Percentiles rank a stretch among this genome's conserved stretches.
Evolutionary conservation across 257 asterid genomes (phyloP).

Genomic region (Solanum etuberosum): DNA sequence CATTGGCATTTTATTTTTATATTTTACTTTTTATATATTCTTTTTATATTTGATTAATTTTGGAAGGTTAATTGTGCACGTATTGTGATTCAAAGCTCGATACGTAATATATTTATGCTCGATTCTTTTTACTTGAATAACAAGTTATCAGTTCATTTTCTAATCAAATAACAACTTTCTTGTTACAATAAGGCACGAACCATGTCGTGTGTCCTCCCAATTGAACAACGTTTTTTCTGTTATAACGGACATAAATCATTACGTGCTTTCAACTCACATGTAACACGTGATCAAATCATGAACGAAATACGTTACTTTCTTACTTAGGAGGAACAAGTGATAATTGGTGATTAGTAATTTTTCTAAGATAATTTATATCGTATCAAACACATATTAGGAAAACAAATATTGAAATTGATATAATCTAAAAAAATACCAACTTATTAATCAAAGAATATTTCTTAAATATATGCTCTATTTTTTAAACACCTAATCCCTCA

Average conservation of each 20-base stretch:
- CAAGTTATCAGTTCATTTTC: not conserved
- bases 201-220: not conserved
- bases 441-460: not conserved
- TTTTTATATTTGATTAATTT: not conserved
- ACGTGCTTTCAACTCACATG: not conserved
- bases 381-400: not conserved
- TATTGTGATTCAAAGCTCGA: not conserved
- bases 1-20: not conserved
- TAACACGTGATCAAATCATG: not conserved
- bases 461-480: not conserved
- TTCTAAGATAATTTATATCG: not conserved
- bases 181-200: not conserved
- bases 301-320: not conserved
- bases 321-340: not conserved
- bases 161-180: not conserved
- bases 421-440: too few species aligned
- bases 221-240: not conserved
- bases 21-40: not conserved
- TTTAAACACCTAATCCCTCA: not conserved
- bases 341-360: not conserved
- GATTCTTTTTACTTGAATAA: not conserved
- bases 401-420: not conserved
- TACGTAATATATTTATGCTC: not conserved
- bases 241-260: not conserved
- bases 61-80: not conserved